A percentile compares a stretch with the other conserved stretches of the same genome.
Evolutionary conservation across 768 basidiomycete genomes (phyloP).

Genomic region (Fomitopsis serialis): DNA sequence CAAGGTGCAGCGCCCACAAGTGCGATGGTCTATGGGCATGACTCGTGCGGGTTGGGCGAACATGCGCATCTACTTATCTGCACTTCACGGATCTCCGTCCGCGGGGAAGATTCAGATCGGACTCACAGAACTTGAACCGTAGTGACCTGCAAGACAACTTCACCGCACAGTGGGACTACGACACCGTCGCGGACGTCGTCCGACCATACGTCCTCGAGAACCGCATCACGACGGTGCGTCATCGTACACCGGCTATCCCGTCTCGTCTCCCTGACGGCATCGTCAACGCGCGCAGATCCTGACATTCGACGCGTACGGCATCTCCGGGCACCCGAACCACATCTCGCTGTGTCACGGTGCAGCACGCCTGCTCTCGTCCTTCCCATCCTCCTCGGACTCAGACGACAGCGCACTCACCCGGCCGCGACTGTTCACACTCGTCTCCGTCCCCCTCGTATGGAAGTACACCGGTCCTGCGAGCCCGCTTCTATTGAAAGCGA

Average conservation of each 20-base stretch:
- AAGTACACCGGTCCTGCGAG: slow-evolving; percentile 65
- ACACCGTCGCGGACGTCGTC: slow-evolving; percentile 53
- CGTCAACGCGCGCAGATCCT: slow-evolving; percentile 49
- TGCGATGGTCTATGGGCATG: no score
- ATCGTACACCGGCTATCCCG: neutral
- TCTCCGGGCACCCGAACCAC: slow-evolving; percentile 89
- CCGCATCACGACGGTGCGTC: slow-evolving; percentile 54
- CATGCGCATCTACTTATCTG: neutral
- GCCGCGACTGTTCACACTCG: slow-evolving; percentile 50
- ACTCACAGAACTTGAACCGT: neutral
- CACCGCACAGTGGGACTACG: slow-evolving; percentile 56
- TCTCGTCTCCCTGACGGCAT: neutral
- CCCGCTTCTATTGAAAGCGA: slow-evolving; percentile 44
- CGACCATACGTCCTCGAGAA: slow-evolving; percentile 51
- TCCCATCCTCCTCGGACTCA: slow-evolving; percentile 3
- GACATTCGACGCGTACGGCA: slow-evolving; percentile 74
- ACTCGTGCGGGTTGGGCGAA: no score
- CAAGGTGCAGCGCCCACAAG: no score
- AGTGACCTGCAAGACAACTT: slow-evolving; percentile 76
- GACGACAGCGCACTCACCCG: slow-evolving; percentile 21
- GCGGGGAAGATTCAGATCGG: neutral
- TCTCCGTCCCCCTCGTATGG: slow-evolving; percentile 45
- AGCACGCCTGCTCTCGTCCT: slow-evolving; percentile 31
- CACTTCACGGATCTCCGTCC: neutral
- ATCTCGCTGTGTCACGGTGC: slow-evolving; percentile 59